Conservation (phyloP, 2,329 filamentous ascomycete genomes). For the Fusarium luffae region DNA sequence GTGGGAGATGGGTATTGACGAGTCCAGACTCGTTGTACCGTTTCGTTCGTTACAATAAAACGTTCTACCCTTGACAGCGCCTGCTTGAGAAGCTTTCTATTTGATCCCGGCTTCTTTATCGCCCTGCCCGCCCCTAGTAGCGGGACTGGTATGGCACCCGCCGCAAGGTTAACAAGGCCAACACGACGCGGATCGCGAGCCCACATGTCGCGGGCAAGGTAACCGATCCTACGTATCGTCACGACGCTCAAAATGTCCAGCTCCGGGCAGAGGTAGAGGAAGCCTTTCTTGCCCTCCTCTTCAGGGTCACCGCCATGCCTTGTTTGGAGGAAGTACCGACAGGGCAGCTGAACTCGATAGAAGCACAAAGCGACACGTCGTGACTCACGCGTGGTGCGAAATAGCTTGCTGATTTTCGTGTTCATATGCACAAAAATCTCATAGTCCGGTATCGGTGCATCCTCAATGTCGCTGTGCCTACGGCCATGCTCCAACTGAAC, state of each 20-base stretch:
- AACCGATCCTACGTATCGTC: rapidly evolving
- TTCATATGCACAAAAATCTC: background rate
- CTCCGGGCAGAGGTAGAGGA: constrained; percentile 5
- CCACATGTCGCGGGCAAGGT: background rate
- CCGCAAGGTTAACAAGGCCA: constrained; percentile 4
- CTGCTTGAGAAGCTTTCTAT: too few relatives aligned
- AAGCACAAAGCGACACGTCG: background rate
- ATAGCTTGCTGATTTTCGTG: constrained; percentile 4
- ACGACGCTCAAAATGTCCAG: background rate
- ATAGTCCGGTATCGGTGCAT: rapidly evolving
- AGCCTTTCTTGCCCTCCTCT: too few relatives aligned
- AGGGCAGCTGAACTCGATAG: constrained; percentile 6
- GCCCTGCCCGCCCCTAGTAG: too few relatives aligned
- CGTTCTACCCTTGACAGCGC: too few relatives aligned
- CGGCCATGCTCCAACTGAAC: rapidly evolving
- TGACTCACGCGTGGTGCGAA: background rate
- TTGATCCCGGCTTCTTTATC: rapidly evolving
- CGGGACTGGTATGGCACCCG: rapidly evolving
- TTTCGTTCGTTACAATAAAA: too few relatives aligned
- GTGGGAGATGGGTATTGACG: too few relatives aligned
- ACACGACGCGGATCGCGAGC: background rate
- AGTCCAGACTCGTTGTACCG: too few relatives aligned
- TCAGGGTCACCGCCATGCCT: rapidly evolving
- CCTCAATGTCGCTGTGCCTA: rapidly evolving
- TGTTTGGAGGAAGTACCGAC: background rate